A percentile compares a stretch with the other conserved stretches of the same genome.
phyloP scores from a whole-genome alignment of 2,329 filamentous ascomycete genomes.

The Xylaria multiplex region DNA sequence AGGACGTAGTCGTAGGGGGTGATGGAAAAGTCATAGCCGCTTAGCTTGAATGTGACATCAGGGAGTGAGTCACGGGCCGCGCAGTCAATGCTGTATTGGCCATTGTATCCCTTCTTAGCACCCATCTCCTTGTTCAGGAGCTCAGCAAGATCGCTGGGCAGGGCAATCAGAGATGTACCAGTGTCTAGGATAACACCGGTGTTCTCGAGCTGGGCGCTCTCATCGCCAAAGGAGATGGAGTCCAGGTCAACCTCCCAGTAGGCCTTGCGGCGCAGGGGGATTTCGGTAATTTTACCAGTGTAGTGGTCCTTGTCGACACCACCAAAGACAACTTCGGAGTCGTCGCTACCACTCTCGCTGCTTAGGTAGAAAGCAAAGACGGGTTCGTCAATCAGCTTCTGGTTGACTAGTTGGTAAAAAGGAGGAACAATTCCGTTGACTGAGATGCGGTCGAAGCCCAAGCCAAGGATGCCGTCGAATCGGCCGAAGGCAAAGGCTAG shows the following conservation, averaged over 20 bases:
- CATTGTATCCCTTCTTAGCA: conserved; percentile 96
- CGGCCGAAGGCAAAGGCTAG: conserved; percentile 97
- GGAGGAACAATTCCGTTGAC: conserved; percentile 95
- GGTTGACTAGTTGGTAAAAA: conserved; percentile 95
- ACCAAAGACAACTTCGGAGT: conserved; percentile 90
- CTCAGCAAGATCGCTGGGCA: conserved; percentile 90
- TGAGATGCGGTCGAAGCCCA: conserved; percentile 96
- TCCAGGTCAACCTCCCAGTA: conserved; percentile 99
- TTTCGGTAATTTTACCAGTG: conserved; percentile 87
- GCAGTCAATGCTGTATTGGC: conserved; percentile 96
- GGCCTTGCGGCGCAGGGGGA: conserved; percentile 96
- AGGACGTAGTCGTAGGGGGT: conserved; percentile 91
- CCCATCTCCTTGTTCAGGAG: conserved; percentile 98
- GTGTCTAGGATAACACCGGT: conserved; percentile 98
- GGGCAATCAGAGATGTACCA: conserved; percentile 95
- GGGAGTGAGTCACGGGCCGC: conserved; percentile 82
- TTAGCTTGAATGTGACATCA: conserved; percentile 89
- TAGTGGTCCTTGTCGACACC: conserved; percentile 84
- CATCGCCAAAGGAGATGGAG: conserved; percentile 86
- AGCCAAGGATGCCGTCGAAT: conserved; percentile 95
- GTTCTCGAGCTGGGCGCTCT: conserved; percentile 88
- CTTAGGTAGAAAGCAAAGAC: conserved; percentile 98
- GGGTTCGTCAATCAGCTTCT: conserved; percentile 87
- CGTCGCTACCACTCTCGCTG: conserved; percentile 71
- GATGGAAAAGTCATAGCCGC: conserved; percentile 93